phyloP scores from a whole-genome alignment of 371 early-diverging fungal genomes.

The Lichtheimia hyalospora region DNA sequence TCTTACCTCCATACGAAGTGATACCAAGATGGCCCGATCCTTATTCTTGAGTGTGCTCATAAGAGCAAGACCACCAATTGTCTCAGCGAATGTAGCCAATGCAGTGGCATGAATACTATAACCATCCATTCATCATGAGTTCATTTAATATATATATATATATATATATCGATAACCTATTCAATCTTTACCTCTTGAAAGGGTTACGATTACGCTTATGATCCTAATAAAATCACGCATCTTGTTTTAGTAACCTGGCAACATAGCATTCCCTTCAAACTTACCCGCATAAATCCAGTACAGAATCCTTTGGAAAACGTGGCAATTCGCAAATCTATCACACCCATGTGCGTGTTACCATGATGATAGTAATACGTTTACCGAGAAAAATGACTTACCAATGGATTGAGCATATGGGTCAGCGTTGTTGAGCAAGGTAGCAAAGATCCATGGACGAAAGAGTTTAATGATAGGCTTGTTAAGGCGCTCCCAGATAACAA shows the following conservation, averaged over 20 bases:
- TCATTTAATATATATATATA: not conserved
- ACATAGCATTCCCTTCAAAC: not conserved
- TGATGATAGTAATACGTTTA: not conserved
- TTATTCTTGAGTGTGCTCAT: conserved; percentile 45
- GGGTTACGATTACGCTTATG: conserved; percentile 21
- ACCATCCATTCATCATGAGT: too few species aligned
- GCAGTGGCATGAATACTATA: conserved; percentile 58
- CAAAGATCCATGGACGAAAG: conserved; percentile 47
- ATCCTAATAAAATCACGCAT: conserved; percentile 15
- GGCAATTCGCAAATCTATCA: conserved; percentile 45
- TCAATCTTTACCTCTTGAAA: conserved; percentile 15
- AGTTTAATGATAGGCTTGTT: conserved; percentile 45
- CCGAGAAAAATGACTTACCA: conserved; percentile 23
- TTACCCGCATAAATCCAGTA: conserved; percentile 51
- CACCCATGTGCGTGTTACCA: not conserved
- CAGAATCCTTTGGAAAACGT: conserved; percentile 51
- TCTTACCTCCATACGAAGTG: conserved; percentile 56
- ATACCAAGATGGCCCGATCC: conserved; percentile 47
- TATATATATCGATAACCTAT: not conserved
- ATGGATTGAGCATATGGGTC: conserved; percentile 48
- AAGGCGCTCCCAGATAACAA: conserved; percentile 47
- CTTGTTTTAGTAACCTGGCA: too few species aligned
- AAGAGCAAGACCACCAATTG: conserved; percentile 56
- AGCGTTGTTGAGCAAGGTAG: conserved; percentile 27
- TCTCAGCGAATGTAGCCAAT: conserved; percentile 62